Evolutionary conservation across 495 filamentous ascomycete species (phyloP), one percentile per base, ranked within the genome.

Genomic region (Opeltia flavorubescens): DNA sequence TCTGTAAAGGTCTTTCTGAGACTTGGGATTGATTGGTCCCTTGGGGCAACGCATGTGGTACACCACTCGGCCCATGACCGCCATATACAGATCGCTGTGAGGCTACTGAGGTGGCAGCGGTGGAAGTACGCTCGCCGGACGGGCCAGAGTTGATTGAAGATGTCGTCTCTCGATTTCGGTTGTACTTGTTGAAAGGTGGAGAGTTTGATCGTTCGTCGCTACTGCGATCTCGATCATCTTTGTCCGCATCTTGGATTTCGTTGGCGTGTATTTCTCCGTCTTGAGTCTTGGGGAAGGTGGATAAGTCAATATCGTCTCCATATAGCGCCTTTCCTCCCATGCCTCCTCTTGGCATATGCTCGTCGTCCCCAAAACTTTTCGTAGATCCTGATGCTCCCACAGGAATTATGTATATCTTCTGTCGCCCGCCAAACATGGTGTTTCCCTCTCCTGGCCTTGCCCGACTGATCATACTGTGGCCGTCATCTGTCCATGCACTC

Each of bases 381-480:
- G 61, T 63, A 1, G 69, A 62, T 17, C 59, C 62, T 26, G 62
- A 60, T 20, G 60, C 65, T 30, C 71, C 76, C 17, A 70, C 71
- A 0, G 86, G 75, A 41, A 98, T 86, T 54, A 87, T 91, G 64
- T 91, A 96, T 20, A 96, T 78, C 63, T 96, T 98, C 57, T 98
- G 91, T 25, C 91, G 77, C 8, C 93, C 91, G 44, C 91, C 91
- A 66, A 98, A 98, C 50, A 98, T 60, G 54, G 86, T 84, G 64
- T 96, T 98, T 17, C 89, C 86, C 63, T 96, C 91, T 1, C 75
- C 80, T 8, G 85, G 85, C 54, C 88, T 80, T n/a, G 77, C 66
- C 31, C 91, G 73, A 58, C 71, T 83, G 81, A 96, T 89, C 12
- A 95, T 74, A 57, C 86, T 85, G 28, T 62, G 62, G 26, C 76